Evolutionary conservation across 1,139 yeast genomes (phyloP).

Genomic region (Zhuliangozyma parablackwelliae): DNA sequence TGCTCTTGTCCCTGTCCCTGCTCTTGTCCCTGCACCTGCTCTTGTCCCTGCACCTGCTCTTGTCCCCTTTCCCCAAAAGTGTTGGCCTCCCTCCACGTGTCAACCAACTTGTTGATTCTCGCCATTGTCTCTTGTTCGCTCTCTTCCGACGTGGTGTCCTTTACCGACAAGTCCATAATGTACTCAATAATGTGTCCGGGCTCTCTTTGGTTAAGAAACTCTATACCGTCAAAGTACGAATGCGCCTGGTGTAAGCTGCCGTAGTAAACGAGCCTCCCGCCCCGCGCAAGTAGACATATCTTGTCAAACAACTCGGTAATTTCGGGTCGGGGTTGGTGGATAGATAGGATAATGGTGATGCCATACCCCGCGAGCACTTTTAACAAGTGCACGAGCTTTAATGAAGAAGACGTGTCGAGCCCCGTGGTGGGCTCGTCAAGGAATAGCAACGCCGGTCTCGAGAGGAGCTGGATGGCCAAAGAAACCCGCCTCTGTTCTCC

Average conservation of each 20-base stretch:
- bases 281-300: slow-evolving; percentile 65
- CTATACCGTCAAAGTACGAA: slow-evolving; percentile 43
- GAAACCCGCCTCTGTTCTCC: slow-evolving; percentile 81
- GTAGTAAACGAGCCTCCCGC: slow-evolving; percentile 58
- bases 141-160: slow-evolving; percentile 49
- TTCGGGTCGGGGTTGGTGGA: slow-evolving; percentile 84
- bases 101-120: slow-evolving; percentile 44
- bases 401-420: slow-evolving; percentile 74
- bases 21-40: too few relatives aligned
- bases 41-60: too few relatives aligned
- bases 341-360: slow-evolving; percentile 67
- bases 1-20: too few relatives aligned
- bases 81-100: slow-evolving; percentile 37
- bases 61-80: too few relatives aligned
- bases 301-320: slow-evolving; percentile 64
- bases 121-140: slow-evolving; percentile 38
- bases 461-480: slow-evolving; percentile 71
- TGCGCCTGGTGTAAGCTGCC: slow-evolving; percentile 48
- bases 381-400: slow-evolving; percentile 57
- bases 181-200: slow-evolving; percentile 45
- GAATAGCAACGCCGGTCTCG: slow-evolving; percentile 72
- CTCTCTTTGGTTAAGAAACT: slow-evolving; percentile 15
- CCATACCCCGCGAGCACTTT: slow-evolving; percentile 54
- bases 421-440: slow-evolving; percentile 92
- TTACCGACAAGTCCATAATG: slow-evolving; percentile 65